Evolutionary conservation across 441 rosid genomes (phyloP).

Genomic region (Corymbia calophylla): DNA sequence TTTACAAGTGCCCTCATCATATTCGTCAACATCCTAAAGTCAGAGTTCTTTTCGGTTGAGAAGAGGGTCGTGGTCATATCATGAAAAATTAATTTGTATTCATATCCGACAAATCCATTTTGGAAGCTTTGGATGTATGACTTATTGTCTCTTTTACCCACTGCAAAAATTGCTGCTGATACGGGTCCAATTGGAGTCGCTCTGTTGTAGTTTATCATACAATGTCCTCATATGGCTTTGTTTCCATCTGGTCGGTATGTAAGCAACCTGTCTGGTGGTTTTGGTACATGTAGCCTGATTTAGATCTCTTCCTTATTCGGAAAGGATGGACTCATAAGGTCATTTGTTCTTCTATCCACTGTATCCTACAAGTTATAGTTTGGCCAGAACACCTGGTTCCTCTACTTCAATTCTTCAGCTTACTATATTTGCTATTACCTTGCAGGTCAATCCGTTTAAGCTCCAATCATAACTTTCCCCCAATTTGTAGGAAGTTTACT

Average conservation of each 20-base stretch:
- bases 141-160: background rate
- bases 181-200: background rate
- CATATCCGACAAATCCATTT: background rate
- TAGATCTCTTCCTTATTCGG: background rate
- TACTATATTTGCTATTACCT: background rate
- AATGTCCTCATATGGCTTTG: background rate
- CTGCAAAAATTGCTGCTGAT: background rate
- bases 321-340: background rate
- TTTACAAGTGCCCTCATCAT: constrained; percentile 70
- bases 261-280: background rate
- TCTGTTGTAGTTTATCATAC: background rate
- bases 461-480: background rate
- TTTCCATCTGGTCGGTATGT: background rate
- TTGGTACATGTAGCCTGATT: background rate
- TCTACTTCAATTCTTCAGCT: background rate
- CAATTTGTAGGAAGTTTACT: background rate
- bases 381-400: background rate
- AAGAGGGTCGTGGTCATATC: background rate
- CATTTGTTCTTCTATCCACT: background rate
- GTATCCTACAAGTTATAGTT: background rate
- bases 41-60: constrained; percentile 51
- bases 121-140: background rate
- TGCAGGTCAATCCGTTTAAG: background rate
- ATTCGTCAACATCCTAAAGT: constrained; percentile 53
- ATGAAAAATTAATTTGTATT: background rate